A percentile compares a stretch with the other conserved stretches of the same genome.
Evolutionary conservation across 1,284 basidiomycete genomes (phyloP).

Genomic region (Exobasidium rhododendri): DNA sequence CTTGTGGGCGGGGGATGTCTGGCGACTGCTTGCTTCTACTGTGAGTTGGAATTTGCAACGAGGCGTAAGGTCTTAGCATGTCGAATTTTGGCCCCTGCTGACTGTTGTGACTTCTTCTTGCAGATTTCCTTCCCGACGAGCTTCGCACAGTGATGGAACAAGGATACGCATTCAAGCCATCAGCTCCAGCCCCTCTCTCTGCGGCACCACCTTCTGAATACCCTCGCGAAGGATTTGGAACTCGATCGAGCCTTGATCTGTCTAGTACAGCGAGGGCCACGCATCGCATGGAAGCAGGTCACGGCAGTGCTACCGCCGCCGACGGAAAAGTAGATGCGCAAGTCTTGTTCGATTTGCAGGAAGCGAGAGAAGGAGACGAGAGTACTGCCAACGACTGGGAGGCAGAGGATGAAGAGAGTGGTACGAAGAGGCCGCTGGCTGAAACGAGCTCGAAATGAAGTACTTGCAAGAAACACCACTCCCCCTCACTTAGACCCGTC

Average conservation of each 20-base stretch:
- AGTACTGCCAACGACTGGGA: not conserved
- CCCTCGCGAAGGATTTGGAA: slow-evolving; percentile 13
- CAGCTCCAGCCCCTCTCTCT: not conserved
- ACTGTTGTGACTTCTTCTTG: not conserved
- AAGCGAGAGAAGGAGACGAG: not conserved
- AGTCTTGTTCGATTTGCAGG: not conserved
- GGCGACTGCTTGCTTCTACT: slow-evolving; percentile 80
- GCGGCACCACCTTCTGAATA: slow-evolving; percentile 11
- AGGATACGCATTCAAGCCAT: slow-evolving; percentile 9
- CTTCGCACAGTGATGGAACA: slow-evolving; percentile 47
- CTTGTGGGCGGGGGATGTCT: slow-evolving; percentile 90
- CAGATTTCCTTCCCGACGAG: slow-evolving; percentile 43
- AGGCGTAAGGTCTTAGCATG: not conserved
- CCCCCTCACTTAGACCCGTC: too few relatives aligned
- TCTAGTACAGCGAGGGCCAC: not conserved
- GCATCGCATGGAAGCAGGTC: not conserved
- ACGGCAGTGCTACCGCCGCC: not conserved
- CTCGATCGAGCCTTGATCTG: slow-evolving; percentile 6
- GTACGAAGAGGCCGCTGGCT: too few relatives aligned
- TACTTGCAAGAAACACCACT: too few relatives aligned
- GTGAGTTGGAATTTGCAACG: slow-evolving; percentile 16
- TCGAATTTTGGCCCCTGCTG: not conserved
- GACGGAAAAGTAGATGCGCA: not conserved
- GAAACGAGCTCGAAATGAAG: too few relatives aligned
- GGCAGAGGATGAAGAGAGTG: not conserved